Base-by-base conservation (phyloP, 345 rosid species). In the Combretum micranthum region DNA sequence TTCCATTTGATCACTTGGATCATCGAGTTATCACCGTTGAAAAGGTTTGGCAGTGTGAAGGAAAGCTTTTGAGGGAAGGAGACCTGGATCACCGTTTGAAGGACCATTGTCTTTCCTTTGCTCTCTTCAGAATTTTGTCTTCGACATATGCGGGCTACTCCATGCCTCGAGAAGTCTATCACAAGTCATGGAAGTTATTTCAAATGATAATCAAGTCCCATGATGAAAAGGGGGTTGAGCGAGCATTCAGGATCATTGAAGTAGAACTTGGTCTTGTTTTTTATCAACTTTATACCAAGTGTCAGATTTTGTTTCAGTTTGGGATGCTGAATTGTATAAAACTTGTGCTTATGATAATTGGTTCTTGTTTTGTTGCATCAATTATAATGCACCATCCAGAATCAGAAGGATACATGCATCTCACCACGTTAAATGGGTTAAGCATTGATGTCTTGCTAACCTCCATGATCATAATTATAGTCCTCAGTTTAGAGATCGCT, bases 51-150 rank as follows among this genome's bases (percentile, higher is more conserved):
- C 0, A 0, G 10, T 56, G 59, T 15, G 1, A 7, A 56, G 59
- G 59, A 1, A 14, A 5, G 18, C 59, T 56, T 43, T 3, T 43
- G 44, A 23, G 26, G 10, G 2, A 19, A 17, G 47, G 47, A 56
- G 48, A 8, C 3, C 19, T 4, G 47, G 10, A 19, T 7, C n/a
- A 9, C 59, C 3, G 3, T 14, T 12, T 56, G 8, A 56, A 56
- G 22, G 49, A 56, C 49, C 20, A 8, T 10, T 56, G 59, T 43
- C 47, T 56, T 7, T 56, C 59, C 21, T 43, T 43, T 17, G 21
- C 47, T 15, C 48, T 55, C 23, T 55, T 42, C 16, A 42, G 11
- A 5, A 12, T 55, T 16, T 47, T 42, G 3, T 23, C 16, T 37
- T 43, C 21, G 47, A 55, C 22, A 20, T 42, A 23, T 17, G 13